Percentiles rank a stretch among this genome's conserved stretches.
Conservation (phyloP, 257 asterid genomes). For the Striga asiatica region DNA sequence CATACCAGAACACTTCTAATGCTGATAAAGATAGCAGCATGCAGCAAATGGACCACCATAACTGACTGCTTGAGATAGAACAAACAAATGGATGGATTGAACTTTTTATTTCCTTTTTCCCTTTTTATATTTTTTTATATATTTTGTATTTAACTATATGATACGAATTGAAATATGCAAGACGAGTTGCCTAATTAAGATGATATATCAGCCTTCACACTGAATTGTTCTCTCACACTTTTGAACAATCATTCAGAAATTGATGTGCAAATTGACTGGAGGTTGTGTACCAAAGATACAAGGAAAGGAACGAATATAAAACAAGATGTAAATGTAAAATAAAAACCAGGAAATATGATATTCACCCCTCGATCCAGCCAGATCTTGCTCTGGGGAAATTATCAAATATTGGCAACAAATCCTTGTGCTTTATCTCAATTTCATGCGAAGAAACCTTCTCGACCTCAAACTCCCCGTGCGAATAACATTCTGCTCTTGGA, state of each 20-base stretch:
- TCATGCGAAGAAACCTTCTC: conserved; percentile 46
- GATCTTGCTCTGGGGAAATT: conserved; percentile 40
- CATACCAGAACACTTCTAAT: too few relatives aligned
- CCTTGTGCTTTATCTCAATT: conserved; percentile 44
- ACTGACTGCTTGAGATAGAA: not conserved
- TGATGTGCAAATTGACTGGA: too few relatives aligned
- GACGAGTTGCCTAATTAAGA: not conserved
- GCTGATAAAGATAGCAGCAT: not conserved
- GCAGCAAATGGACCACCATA: not conserved
- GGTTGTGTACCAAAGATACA: too few relatives aligned
- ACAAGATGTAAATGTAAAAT: conserved; percentile 10
- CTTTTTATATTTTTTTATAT: too few relatives aligned
- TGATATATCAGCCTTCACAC: not conserved
- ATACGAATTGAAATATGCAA: too few relatives aligned
- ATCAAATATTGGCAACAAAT: conserved; percentile 45
- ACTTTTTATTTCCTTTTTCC: not conserved
- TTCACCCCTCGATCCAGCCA: conserved; percentile 35
- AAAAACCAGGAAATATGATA: conserved; percentile 8
- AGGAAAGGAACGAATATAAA: conserved; percentile 1
- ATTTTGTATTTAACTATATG: too few relatives aligned
- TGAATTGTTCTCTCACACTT: not conserved
- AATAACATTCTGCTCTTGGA: conserved; percentile 25
- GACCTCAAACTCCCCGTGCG: conserved; percentile 47
- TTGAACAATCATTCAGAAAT: not conserved
- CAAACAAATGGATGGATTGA: not conserved